Base-by-base conservation (phyloP, 2,329 filamentous ascomycete genomes). In the Colletotrichum sp. region DNA sequence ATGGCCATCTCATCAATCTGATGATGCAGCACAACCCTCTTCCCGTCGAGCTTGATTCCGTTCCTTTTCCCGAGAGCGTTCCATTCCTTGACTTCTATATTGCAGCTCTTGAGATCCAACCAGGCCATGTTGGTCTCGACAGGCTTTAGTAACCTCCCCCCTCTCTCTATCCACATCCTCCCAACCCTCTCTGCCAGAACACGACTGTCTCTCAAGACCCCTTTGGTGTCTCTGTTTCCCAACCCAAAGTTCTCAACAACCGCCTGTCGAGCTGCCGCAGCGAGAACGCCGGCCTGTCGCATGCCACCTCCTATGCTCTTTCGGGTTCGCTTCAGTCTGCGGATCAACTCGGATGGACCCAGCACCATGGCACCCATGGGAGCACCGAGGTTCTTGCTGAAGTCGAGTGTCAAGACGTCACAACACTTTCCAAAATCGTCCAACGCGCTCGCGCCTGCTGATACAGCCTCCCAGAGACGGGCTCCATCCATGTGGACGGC, bases 271-370 rank as follows among this genome's bases (percentile, higher is more conserved):
- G 95, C 95, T 0, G 95, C 92, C 1, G 95, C 93, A 7, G 94
- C 92, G 16, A 97, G 88, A 2, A 97, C 91, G 71, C 95, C 95
- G 0, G 94, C 88, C 84, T 97, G 95, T 30, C 95, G 88, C 72
- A 95, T 87, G 0, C 95, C 95, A 55, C 95, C 95, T 24, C 95
- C 95, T 78, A 98, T 92, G 30, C 92, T 91, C 87, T 98, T 98
- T 72, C 95, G 89, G 30, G 96, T 89, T 92, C 94, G 95, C n/a
- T 94, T 87, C 6, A 93, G 92, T 69, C 92, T 91, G 81, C 92
- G 91, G 80, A 95, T 89, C 78, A 93, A 90, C 2, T 85, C 83
- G 71, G 87, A 86, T 5, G 81, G 55, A 13, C 88, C 88, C 26
- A 89, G 82, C 9, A 90, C 71, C 70, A 89, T 84, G 78, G 87